phyloP scores from a whole-genome alignment of 169 alveolate species.

The Plasmodium gonderi region DNA sequence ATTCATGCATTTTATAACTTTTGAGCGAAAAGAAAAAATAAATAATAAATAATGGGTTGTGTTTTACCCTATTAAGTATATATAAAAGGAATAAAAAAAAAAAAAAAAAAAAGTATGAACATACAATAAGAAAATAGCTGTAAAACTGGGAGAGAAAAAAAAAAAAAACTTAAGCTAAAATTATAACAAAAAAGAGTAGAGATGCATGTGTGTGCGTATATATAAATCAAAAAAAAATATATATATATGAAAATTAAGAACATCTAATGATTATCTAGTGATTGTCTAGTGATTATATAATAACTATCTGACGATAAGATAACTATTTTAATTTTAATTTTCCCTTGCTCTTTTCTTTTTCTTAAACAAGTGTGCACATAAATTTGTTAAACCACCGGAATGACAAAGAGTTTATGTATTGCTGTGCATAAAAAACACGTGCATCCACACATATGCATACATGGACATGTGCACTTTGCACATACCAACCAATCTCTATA shows the following conservation, averaged over 20 bases:
- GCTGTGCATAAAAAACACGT: background rate
- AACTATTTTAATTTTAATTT: slow-evolving; percentile 14
- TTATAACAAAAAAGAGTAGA: background rate
- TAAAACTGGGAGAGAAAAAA: background rate
- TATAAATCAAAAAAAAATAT: no score
- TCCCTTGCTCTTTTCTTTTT: background rate
- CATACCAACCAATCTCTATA: slow-evolving; percentile 11
- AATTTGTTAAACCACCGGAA: background rate
- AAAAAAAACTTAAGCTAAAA: background rate
- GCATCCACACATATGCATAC: background rate
- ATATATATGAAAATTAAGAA: no score
- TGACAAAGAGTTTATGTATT: background rate
- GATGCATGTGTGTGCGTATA: no score
- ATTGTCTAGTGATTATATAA: no score
- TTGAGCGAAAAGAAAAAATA: slow-evolving; percentile 8
- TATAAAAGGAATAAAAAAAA: background rate
- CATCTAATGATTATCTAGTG: no score
- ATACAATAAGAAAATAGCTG: background rate
- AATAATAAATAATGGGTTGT: background rate
- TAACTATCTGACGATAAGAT: no score
- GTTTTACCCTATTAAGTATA: background rate
- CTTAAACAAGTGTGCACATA: background rate
- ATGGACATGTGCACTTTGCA: background rate
- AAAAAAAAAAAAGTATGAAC: background rate
- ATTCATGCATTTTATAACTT: slow-evolving; percentile 21